Conservation (phyloP, 495 filamentous ascomycete genomes). For the Lasiosphaeris hirsuta region DNA sequence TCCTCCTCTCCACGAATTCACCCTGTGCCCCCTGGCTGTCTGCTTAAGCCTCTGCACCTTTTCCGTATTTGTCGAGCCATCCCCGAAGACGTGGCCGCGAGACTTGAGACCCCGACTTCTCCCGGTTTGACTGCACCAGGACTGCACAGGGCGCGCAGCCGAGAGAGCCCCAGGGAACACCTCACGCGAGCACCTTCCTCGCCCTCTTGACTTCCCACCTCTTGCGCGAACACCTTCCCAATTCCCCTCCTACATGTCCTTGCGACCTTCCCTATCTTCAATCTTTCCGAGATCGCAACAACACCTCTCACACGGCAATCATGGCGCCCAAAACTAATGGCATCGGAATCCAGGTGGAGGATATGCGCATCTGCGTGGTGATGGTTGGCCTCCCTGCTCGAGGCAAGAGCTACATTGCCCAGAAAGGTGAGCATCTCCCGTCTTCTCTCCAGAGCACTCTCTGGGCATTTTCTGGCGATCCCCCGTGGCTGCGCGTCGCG, state of each 20-base stretch:
- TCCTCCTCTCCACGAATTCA: too few species aligned
- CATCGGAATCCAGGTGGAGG: constrained; percentile 71
- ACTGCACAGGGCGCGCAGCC: constrained; percentile 6
- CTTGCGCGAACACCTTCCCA: constrained; percentile 8
- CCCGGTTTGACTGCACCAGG: constrained; percentile 7
- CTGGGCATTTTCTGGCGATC: not conserved
- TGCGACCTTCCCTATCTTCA: constrained; percentile 14
- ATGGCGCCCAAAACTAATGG: constrained; percentile 49
- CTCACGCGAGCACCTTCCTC: constrained; percentile 30
- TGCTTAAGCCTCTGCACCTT: too few species aligned
- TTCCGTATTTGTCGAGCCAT: not conserved
- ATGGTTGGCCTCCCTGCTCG: constrained; percentile 96
- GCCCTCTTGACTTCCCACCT: not conserved
- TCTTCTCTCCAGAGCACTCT: constrained; percentile 4
- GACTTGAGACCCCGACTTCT: constrained; percentile 4
- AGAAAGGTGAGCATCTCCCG: constrained; percentile 67
- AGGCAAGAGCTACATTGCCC: constrained; percentile 94
- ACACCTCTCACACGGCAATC: constrained; percentile 16
- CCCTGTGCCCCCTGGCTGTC: too few species aligned
- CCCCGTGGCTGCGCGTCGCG: not conserved
- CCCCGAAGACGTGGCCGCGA: not conserved
- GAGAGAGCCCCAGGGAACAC: constrained; percentile 11
- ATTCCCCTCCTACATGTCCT: constrained; percentile 32
- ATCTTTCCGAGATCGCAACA: constrained; percentile 6
- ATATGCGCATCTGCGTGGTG: constrained; percentile 94